These are phyloP conservation scores for Cyberlindnera mrakii DNA, from an alignment of 805 yeast genomes.

Conservation along the genomic window DNA sequence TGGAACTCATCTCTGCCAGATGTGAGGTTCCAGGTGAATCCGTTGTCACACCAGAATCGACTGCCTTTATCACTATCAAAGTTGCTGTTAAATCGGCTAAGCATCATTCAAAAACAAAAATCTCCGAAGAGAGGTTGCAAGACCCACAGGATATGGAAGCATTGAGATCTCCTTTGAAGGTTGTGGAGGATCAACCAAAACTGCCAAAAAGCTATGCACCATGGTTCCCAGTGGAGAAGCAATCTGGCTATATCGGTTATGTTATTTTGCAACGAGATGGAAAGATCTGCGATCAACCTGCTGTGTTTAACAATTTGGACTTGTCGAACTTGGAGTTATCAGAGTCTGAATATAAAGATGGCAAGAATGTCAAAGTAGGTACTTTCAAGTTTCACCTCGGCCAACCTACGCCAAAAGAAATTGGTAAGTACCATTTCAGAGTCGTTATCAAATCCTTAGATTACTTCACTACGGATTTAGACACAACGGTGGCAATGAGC, in stretches of 20 bases:
- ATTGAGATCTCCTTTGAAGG: conserved; percentile 63
- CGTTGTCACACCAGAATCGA: conserved; percentile 63
- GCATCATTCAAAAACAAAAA: conserved; percentile 39
- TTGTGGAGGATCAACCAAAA: conserved; percentile 61
- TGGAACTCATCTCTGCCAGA: conserved; percentile 62
- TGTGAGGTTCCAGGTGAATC: conserved; percentile 86
- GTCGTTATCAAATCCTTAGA: conserved; percentile 64
- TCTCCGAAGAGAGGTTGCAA: conserved; percentile 29
- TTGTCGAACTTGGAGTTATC: conserved; percentile 48
- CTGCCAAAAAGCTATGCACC: conserved; percentile 69
- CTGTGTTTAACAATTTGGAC: conserved; percentile 43
- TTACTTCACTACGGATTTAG: conserved; percentile 79
- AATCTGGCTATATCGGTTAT: conserved; percentile 58
- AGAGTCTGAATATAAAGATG: conserved; percentile 39
- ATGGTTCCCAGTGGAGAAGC: conserved; percentile 57
- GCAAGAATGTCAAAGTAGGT: conserved; percentile 40
- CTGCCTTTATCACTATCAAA: conserved; percentile 70
- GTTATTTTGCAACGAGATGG: conserved; percentile 71
- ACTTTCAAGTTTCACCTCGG: conserved; percentile 72
- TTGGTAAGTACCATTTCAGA: conserved; percentile 64
- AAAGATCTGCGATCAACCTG: conserved; percentile 68
- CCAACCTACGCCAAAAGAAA: conserved; percentile 70
- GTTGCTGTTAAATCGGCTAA: conserved; percentile 69
- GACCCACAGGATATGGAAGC: conserved; percentile 63
- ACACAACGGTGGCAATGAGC: conserved; percentile 62